phyloP scores from a whole-genome alignment of 83 land plant genomes.

The Picea abies region DNA sequence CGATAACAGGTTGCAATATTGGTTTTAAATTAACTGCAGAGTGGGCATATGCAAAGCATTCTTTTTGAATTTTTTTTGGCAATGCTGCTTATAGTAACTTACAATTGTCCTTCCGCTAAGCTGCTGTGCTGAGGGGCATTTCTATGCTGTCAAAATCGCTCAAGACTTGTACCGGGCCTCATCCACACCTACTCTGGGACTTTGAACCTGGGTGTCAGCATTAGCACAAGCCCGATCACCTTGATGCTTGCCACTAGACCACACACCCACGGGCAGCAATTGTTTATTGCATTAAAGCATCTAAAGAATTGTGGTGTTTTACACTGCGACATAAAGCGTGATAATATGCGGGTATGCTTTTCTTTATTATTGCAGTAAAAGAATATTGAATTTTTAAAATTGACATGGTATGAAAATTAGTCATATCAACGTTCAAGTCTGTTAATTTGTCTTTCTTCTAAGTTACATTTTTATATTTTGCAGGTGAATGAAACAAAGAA shows the following conservation, averaged over 20 bases:
- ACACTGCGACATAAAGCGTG: slow-evolving; percentile 98
- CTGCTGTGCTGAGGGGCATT: too few relatives aligned
- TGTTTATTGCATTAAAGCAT: slow-evolving; percentile 97
- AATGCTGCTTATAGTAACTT: too few relatives aligned
- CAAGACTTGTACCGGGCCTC: too few relatives aligned
- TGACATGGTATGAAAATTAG: slow-evolving; percentile 82
- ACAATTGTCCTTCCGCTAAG: too few relatives aligned
- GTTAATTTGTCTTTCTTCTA: not conserved
- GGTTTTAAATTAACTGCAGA: slow-evolving; percentile 94
- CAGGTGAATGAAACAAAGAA: slow-evolving; percentile 95
- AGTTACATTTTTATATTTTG: not conserved
- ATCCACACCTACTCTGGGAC: too few relatives aligned
- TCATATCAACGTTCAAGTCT: not conserved
- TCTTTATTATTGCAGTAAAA: slow-evolving; percentile 54
- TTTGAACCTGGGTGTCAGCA: too few relatives aligned
- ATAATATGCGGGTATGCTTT: slow-evolving; percentile 91
- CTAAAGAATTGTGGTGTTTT: slow-evolving; percentile 95
- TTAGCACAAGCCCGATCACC: too few relatives aligned
- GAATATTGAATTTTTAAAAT: slow-evolving; percentile 81
- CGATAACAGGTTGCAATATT: slow-evolving; percentile 75
- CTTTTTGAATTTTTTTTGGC: too few relatives aligned
- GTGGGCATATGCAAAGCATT: slow-evolving; percentile 80
- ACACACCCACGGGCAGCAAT: slow-evolving; percentile 29
- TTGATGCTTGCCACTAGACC: too few relatives aligned
- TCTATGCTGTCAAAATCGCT: too few relatives aligned